Base-by-base conservation (phyloP, 1,284 basidiomycete genomes). In the Meira miltonrushii region DNA sequence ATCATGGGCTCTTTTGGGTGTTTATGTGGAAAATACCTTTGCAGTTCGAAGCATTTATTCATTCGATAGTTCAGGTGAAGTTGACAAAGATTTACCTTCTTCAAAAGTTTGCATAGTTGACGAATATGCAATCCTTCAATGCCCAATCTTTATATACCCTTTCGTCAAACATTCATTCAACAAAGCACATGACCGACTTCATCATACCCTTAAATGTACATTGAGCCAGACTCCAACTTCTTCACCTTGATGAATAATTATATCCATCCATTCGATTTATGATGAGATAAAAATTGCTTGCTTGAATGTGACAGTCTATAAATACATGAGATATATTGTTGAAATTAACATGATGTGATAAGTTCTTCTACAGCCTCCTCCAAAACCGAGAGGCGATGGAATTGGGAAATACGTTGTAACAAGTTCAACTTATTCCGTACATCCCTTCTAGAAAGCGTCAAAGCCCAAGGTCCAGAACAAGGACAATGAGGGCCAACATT, bases 401-500 rank as follows among this genome's bases (percentile, higher is more conserved):
- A 76, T 41, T 60, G 43, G 8, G 68, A 68, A 21, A 78, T 66
- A 33, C 62, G 64, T 49, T 25, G 39, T 33, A 75, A 51, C 11
- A 59, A 41, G 19, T 41, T 61, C 38, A 77, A 50, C 53, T 60
- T 67, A 41, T 63, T 62, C 46, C 69, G 15, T 19, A 15, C 28
- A 53, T 39, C 39, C 23, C 28, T 65, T 28, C 67, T 54, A 38
- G 65, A 67, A 6, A 66, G 60, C 56, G 68, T 67, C 54, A 72
- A 55, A 1, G 67, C 68, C 60, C 67, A 78, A 1, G 57, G 33
- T 15, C 92, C 94, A 7, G 91, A 93, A 78, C 95, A 98, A 15
- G 15, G 21, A 75, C 94, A 97, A 60, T 88, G 88, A 58, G 86
- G 81, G 12, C 89, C 88, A 37, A 96, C 83, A 73, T 92, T 93